phyloP scores from a whole-genome alignment of 2,329 filamentous ascomycete genomes.

The Coniella lustricola region DNA sequence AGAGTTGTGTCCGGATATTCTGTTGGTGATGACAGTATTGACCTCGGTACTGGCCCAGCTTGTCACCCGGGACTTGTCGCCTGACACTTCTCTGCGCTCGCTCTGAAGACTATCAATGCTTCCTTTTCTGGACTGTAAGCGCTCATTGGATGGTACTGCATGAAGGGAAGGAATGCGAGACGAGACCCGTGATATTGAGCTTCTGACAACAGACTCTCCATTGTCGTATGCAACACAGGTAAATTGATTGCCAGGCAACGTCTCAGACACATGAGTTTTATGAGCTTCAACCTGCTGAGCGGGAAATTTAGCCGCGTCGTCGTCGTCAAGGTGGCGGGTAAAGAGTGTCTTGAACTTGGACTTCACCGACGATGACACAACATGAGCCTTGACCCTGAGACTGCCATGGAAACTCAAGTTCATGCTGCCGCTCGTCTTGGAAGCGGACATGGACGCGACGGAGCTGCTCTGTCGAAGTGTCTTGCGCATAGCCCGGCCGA shows the following conservation, averaged over 20 bases:
- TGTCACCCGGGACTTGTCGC: slow-evolving; percentile 59
- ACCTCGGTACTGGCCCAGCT: slow-evolving; percentile 64
- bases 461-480: slow-evolving; percentile 43
- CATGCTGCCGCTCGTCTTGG: slow-evolving; percentile 8
- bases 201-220: background rate
- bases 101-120: slow-evolving; percentile 45
- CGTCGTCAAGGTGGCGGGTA: slow-evolving; percentile 31
- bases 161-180: slow-evolving; percentile 46
- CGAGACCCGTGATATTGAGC: slow-evolving; percentile 36
- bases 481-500: slow-evolving; percentile 36
- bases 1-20: slow-evolving; percentile 24
- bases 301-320: slow-evolving; percentile 29
- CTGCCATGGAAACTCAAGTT: slow-evolving; percentile 25
- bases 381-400: slow-evolving; percentile 48
- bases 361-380: slow-evolving; percentile 55
- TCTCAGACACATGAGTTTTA: slow-evolving; percentile 24
- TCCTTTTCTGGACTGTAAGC: slow-evolving; percentile 45
- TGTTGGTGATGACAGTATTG: slow-evolving; percentile 44
- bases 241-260: slow-evolving; percentile 15
- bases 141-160: slow-evolving; percentile 36
- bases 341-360: slow-evolving; percentile 55
- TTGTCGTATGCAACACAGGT: slow-evolving; percentile 16
- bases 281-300: slow-evolving; percentile 47
- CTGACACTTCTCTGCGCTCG: slow-evolving; percentile 30
- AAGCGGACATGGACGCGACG: slow-evolving; percentile 13